Evolutionary conservation across 2,329 filamentous ascomycete genomes (phyloP).

Genomic region (Trichothecium roseum): DNA sequence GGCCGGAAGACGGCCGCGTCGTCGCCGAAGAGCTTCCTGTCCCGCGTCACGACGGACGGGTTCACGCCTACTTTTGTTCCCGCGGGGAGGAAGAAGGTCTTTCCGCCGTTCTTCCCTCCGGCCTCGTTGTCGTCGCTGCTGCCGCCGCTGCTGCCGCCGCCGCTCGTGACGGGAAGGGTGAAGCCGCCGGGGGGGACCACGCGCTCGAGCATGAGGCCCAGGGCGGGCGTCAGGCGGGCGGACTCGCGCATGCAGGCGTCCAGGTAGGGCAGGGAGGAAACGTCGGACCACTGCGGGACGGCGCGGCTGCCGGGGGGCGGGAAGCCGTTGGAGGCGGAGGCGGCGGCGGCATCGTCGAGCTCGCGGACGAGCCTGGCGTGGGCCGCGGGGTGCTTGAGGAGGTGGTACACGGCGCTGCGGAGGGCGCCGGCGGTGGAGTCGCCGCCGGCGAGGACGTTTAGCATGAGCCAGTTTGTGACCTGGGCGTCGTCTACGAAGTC

Average conservation of each 20-base stretch:
- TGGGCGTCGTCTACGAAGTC: slow-evolving; percentile 21
- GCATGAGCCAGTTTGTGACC: slow-evolving; percentile 9
- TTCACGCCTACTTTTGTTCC: slow-evolving; percentile 30
- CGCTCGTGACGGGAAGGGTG: slow-evolving; percentile 16
- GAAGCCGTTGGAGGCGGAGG: no score
- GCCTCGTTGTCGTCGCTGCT: no score
- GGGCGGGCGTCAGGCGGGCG: neutral
- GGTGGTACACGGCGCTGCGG: slow-evolving; percentile 23
- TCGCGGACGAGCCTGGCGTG: slow-evolving; percentile 22
- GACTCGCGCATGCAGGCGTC: neutral
- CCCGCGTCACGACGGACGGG: slow-evolving; percentile 25
- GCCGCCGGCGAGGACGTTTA: slow-evolving; percentile 18
- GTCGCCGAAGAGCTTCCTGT: slow-evolving; percentile 29
- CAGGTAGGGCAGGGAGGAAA: neutral
- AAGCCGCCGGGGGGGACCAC: slow-evolving; percentile 23
- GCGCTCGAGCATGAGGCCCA: slow-evolving; percentile 3
- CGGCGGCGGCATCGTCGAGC: slow-evolving; percentile 13
- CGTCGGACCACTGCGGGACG: slow-evolving; percentile 5
- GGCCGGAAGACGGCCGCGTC: slow-evolving; percentile 34
- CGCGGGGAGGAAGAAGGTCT: slow-evolving; percentile 19
- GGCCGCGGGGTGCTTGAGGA: slow-evolving; percentile 19
- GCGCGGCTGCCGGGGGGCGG: no score
- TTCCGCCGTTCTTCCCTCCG: no score
- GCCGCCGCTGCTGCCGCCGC: no score
- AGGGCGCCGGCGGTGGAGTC: slow-evolving; percentile 24